Evolutionary conservation across 129 eudicot species (phyloP), one percentile per base, ranked within the genome.

Genomic region (Flaveria bidentis): DNA sequence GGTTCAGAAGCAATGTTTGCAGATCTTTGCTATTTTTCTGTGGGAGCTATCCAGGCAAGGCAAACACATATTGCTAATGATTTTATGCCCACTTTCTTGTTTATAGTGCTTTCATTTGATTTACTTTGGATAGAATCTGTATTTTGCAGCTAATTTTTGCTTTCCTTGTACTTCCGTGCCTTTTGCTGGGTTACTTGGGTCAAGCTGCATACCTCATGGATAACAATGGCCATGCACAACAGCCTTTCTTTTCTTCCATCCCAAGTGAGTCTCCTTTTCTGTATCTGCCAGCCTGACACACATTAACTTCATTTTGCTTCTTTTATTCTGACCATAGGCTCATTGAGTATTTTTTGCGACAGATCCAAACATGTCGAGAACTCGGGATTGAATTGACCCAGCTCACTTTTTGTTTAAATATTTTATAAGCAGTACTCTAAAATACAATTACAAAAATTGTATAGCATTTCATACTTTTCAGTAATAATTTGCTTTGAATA

Each of bases 1-100:
- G 98, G 98, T 79, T 88, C 98, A 75, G 98, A 94, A 84, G 98
- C 98, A 56, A 94, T 94, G 97, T 94, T 94, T 78, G 98, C 96
- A 55, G 98, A 94, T 87, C 97, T 94, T 76, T 91, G 97, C 83
- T 89, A 94, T 81, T 94, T 94, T 83, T 91, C 98, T 75, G 97
- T 91, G 69, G 83, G 90, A 84, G 92, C 98, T 56, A 88, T 94
- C 76, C 98, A 94, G 97, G 98, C 89, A 86, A 72, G 67, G 72
- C 67, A 45, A 60, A 33, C 64, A 57, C 42, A 65, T 57, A 2
- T 60, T 74, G 16, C 6, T 10, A 74, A 58, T 75, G 28, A 41
- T 55, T 69, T 8, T 17, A 12, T 60, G 50, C 58, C 58, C 42
- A 2, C 22, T 69, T 72, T 73, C 51, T 49, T 23, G 52, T 36